phyloP scores from a whole-genome alignment of 2,329 filamentous ascomycete genomes.

The Verticillium tricorpus region DNA sequence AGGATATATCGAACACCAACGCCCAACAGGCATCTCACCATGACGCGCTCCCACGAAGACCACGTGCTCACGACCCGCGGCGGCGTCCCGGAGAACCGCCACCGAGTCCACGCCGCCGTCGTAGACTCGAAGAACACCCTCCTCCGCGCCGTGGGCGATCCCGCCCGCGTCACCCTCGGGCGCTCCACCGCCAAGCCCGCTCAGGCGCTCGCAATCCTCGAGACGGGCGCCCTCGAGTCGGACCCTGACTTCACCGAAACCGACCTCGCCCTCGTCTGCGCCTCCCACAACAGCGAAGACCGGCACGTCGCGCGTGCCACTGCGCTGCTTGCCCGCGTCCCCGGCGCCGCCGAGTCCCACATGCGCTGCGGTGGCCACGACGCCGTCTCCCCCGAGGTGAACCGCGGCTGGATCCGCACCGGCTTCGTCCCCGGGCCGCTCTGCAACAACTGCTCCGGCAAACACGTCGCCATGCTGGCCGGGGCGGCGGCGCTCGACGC shows the following conservation, averaged over 20 bases:
- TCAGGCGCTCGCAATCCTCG: constrained; percentile 38
- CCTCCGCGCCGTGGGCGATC: constrained; percentile 34
- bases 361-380: constrained; percentile 38
- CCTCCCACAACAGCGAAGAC: constrained; percentile 40
- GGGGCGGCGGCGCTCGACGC: constrained; percentile 31
- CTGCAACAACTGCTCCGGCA: constrained; percentile 43
- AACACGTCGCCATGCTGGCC: constrained; percentile 42
- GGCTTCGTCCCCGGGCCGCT: constrained; percentile 31
- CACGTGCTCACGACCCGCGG: constrained; percentile 30
- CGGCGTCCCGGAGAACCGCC: constrained; percentile 37
- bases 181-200: constrained; percentile 42
- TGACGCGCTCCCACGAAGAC: constrained; percentile 14
- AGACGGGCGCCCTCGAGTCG: constrained; percentile 31
- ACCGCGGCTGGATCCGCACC: constrained; percentile 31
- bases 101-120: constrained; percentile 37
- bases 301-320: constrained; percentile 31
- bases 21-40: background rate
- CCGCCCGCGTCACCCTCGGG: constrained; percentile 33
- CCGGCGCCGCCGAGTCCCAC: constrained; percentile 25
- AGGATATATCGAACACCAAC: too few species aligned
- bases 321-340: constrained; percentile 30
- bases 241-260: constrained; percentile 25
- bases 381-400: constrained; percentile 27
- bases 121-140: constrained; percentile 31
- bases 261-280: constrained; percentile 42